Conservation (phyloP, 306 rosid species). For the Spatholobus suberectus region DNA sequence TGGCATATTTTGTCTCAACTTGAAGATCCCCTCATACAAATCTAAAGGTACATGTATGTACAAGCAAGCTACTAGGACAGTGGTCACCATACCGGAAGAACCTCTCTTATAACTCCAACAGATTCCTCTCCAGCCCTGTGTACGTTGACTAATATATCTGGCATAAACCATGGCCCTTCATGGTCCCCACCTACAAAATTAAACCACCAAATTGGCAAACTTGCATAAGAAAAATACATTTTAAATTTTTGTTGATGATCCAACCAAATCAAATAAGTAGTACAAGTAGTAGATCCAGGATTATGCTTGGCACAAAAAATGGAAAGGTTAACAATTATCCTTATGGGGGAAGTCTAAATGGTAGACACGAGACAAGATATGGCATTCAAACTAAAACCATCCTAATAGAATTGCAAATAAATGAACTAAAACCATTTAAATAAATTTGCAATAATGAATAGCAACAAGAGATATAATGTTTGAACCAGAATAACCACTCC, state of each 20-base stretch:
- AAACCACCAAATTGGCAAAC: conserved; percentile 18
- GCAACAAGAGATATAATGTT: conserved; percentile 22
- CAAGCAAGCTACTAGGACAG: neutral
- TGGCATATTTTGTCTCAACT: neutral
- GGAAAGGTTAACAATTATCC: conserved; percentile 6
- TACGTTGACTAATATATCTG: conserved; percentile 88
- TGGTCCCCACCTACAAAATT: conserved; percentile 75
- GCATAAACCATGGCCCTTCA: conserved; percentile 90
- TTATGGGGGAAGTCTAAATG: neutral
- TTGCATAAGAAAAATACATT: neutral
- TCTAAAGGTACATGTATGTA: neutral
- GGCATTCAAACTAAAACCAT: neutral
- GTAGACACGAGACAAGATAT: neutral
- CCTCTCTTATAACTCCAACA: conserved; percentile 81
- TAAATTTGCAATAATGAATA: neutral
- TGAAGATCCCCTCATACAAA: conserved; percentile 1
- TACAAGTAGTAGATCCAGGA: conserved; percentile 5
- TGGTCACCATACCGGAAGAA: conserved; percentile 74
- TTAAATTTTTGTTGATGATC: neutral
- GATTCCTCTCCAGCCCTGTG: conserved; percentile 82
- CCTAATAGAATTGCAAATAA: neutral
- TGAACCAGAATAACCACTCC: conserved; percentile 2
- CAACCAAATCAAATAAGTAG: neutral
- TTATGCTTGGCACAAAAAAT: neutral
- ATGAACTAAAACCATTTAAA: neutral